Base-by-base conservation (phyloP, 306 rosid genomes). In the Gastrolobium villosum region DNA sequence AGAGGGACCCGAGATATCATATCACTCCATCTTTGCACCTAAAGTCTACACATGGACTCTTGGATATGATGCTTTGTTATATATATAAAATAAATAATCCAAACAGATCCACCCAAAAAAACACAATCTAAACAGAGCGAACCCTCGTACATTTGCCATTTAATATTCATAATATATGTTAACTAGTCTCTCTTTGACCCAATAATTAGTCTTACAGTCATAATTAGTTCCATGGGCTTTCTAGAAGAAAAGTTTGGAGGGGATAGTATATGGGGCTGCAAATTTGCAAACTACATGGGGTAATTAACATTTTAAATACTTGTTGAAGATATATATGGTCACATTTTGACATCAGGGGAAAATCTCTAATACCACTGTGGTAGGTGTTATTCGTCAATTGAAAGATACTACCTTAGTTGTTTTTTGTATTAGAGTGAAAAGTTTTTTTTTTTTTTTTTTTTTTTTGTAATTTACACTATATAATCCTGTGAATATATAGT, bases 1-100 rank as follows among this genome's bases (percentile, higher is more conserved):
- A 3, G 70, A 36, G 81, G 77, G 85, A 74, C 86, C 79, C 75
- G 4, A 13, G 62, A 72, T 55, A 84, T 75, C 84, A 70, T 44
- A 55, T 44, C 82, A 75, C 60, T 63, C 65, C 20, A 74, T 52
- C 78, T 69, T 50, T 54, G 68, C 50, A 53, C 72, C 71, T 70
- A 55, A 70, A 81, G 70, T 10, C 54, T 65, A 4, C 72, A 64
- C 28, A 56, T 40, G 43, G 45, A 43, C 83, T 67, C 54, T 81
- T 20, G 44, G 49, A 65, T 3, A 39, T 54, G 32, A 32, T 62
- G 43, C 50, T 57, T 68, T 55, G 36, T 9, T 28, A 50, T 50
- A 20, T 20, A 20, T 20, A 20, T 20, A 20, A 0, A 46, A 70
- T 63, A 31, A 64, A 70, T 26, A 41, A 48, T 32, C 60, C 60